A percentile compares a stretch with the other conserved stretches of the same genome.
Conservation (phyloP, 2,329 filamentous ascomycete species). For the Bertia moriformis region DNA sequence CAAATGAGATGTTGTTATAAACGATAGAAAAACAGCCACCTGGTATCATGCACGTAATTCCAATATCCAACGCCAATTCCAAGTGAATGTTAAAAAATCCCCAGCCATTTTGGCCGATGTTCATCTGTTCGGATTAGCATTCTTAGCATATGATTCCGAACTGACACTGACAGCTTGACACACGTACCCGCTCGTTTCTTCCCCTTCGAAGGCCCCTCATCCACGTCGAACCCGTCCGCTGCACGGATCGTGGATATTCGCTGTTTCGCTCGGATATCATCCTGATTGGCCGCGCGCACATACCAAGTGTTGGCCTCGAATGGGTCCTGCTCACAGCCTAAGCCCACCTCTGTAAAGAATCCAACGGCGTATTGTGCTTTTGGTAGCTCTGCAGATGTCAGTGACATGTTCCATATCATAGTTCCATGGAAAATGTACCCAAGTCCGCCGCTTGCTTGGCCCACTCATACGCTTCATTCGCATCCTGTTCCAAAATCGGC, state of each 20-base stretch:
- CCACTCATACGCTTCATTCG: slow-evolving; percentile 94
- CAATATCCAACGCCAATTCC: no score
- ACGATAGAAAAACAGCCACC: no score
- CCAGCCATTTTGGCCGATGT: no score
- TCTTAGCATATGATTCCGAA: no score
- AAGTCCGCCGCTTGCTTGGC: slow-evolving; percentile 71
- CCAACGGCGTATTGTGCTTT: slow-evolving; percentile 55
- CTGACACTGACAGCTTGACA: no score
- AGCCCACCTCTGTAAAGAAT: slow-evolving; percentile 67
- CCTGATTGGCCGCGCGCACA: slow-evolving; percentile 56
- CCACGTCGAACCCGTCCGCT: slow-evolving; percentile 40
- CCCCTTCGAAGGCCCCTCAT: no score
- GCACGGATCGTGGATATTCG: slow-evolving; percentile 52
- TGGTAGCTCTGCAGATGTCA: background rate
- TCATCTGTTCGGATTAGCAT: no score
- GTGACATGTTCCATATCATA: no score
- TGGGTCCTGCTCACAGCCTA: slow-evolving; percentile 56
- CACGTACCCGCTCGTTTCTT: no score
- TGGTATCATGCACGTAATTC: no score
- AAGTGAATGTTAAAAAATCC: no score
- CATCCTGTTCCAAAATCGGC: slow-evolving; percentile 83
- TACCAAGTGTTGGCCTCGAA: slow-evolving; percentile 67
- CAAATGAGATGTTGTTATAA: no score
- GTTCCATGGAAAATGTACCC: slow-evolving; percentile 40
- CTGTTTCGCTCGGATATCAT: slow-evolving; percentile 53